Percentiles rank a stretch among this genome's conserved stretches.
These are phyloP conservation scores for Termitomyces sp. DNA, from an alignment of 768 basidiomycete species.

Conservation along the genomic window DNA sequence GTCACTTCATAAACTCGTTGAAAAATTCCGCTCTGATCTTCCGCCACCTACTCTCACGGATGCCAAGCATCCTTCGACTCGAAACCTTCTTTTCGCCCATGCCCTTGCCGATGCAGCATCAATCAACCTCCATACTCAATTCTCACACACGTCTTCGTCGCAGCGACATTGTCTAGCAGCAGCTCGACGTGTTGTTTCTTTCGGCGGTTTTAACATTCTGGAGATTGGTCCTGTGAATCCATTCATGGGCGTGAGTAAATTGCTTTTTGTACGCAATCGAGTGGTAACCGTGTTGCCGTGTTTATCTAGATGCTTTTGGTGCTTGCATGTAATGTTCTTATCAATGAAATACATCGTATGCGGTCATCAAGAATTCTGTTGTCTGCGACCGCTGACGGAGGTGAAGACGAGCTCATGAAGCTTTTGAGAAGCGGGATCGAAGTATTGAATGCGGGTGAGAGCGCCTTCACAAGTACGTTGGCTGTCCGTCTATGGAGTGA, in stretches of 20 bases:
- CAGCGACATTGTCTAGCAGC: constrained; percentile 37
- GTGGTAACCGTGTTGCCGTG: neutral
- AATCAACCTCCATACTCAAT: constrained; percentile 47
- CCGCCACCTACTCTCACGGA: constrained; percentile 26
- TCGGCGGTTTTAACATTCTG: constrained; percentile 31
- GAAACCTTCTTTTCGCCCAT: constrained; percentile 39
- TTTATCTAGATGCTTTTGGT: constrained; percentile 37
- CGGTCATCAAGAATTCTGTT: constrained; percentile 27
- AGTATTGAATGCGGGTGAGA: constrained; percentile 35
- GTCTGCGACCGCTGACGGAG: constrained; percentile 19
- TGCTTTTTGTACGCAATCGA: neutral
- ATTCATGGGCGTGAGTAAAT: constrained; percentile 44
- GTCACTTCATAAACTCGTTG: constrained; percentile 40
- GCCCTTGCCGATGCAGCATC: constrained; percentile 42
- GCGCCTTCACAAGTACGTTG: constrained; percentile 40
- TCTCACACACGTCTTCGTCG: constrained; percentile 36
- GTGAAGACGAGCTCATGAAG: constrained; percentile 38
- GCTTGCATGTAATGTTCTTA: constrained; percentile 39
- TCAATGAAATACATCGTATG: constrained; percentile 38
- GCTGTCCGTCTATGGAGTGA: neutral
- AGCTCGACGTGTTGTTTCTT: constrained; percentile 36
- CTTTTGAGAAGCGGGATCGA: constrained; percentile 32
- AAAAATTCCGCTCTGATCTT: constrained; percentile 29
- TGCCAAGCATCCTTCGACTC: constrained; percentile 25
- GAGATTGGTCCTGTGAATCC: constrained; percentile 39